Percentiles rank a stretch among this genome's conserved stretches.
Conservation (phyloP, 2,329 filamentous ascomycete species). For the Arthrobotrys musiformis region DNA sequence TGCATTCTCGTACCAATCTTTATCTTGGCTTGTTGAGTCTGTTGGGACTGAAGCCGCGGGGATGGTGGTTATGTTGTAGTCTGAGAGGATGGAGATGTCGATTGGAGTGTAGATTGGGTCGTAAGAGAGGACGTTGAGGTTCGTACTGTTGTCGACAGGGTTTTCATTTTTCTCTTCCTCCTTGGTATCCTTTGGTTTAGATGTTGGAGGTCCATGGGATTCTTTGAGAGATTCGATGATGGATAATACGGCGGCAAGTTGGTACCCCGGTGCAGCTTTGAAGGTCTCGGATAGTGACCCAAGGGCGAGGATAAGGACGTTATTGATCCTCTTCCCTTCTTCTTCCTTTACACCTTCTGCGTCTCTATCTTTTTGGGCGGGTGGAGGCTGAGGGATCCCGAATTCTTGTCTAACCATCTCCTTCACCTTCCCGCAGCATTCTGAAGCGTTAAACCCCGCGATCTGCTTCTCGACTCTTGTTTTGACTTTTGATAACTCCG, state of each 20-base stretch:
- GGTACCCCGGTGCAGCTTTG: constrained; percentile 25
- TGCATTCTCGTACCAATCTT: constrained; percentile 29
- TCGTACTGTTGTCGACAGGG: background rate
- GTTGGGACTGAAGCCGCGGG: background rate
- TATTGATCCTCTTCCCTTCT: background rate
- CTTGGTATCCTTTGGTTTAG: background rate
- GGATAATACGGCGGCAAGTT: constrained; percentile 34
- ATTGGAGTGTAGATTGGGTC: constrained; percentile 39
- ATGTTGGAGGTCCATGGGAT: background rate
- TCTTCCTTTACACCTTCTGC: background rate
- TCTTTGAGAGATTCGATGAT: constrained; percentile 32
- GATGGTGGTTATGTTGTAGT: constrained; percentile 1
- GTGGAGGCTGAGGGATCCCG: background rate
- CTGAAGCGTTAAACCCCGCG: constrained; percentile 12
- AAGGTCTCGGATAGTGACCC: constrained; percentile 42
- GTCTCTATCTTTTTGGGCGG: background rate
- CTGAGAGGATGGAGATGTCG: constrained; percentile 8
- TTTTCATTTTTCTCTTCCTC: background rate
- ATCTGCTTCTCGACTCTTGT: constrained; percentile 36
- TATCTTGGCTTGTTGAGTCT: background rate
- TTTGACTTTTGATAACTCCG: constrained; percentile 18
- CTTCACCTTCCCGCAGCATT: constrained; percentile 26
- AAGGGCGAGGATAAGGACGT: constrained; percentile 41
- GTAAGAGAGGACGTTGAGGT: constrained; percentile 25
- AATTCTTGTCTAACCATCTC: constrained; percentile 2